Evolutionary conservation across 176 grass and related monocot species (phyloP).

Genomic region (Triticum timopheevii): DNA sequence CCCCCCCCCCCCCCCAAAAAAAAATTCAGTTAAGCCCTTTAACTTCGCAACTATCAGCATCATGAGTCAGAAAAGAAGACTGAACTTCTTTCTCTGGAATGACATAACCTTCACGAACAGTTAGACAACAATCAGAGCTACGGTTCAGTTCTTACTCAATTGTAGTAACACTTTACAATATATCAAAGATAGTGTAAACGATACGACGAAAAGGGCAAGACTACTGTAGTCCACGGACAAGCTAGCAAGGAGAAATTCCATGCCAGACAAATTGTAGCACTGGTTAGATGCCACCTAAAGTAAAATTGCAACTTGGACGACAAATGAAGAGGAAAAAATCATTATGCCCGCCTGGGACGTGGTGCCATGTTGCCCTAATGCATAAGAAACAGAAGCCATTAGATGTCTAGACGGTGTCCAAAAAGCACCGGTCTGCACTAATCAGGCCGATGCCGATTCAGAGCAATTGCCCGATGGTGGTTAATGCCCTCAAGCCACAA

Average conservation of each 20-base stretch:
- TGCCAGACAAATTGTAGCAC: neutral
- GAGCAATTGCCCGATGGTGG: neutral
- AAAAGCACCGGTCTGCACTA: neutral
- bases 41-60: neutral
- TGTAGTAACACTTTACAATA: neutral
- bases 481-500: neutral
- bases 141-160: neutral
- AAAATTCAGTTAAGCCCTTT: neutral
- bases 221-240: neutral
- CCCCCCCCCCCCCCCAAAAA: too few relatives aligned
- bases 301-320: too few relatives aligned
- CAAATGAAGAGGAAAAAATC: too few relatives aligned
- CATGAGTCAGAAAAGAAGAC: neutral
- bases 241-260: neutral
- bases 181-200: neutral
- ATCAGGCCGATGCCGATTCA: neutral
- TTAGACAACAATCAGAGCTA: neutral
- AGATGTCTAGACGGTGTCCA: too few relatives aligned
- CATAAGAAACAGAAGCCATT: too few relatives aligned
- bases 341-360: too few relatives aligned
- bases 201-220: neutral
- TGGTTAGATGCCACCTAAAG: neutral
- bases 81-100: neutral
- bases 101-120: neutral
- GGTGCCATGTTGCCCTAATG: too few relatives aligned